Evolutionary conservation across 805 yeast species (phyloP).

Genomic region (Candida qinlingensis): DNA sequence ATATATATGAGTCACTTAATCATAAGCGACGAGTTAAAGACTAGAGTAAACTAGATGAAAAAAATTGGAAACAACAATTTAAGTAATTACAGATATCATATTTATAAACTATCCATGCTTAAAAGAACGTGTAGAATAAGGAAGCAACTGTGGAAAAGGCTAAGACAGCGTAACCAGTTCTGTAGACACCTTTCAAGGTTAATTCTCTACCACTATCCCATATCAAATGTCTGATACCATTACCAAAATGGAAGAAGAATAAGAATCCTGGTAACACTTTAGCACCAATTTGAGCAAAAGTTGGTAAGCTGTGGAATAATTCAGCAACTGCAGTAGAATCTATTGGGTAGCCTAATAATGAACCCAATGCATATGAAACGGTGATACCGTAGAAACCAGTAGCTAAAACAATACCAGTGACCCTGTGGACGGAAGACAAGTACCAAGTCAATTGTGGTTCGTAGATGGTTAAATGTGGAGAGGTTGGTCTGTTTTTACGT

Average conservation of each 20-base stretch:
- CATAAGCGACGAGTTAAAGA: too few relatives aligned
- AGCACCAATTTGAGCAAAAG: constrained; percentile 50
- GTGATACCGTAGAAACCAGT: constrained; percentile 75
- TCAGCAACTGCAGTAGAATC: constrained; percentile 30
- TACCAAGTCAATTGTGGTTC: constrained; percentile 86
- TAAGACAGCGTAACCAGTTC: constrained; percentile 82
- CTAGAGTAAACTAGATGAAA: too few relatives aligned
- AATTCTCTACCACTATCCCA: constrained; percentile 90
- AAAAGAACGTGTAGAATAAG: constrained; percentile 32
- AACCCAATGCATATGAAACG: constrained; percentile 64
- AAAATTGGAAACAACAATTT: too few relatives aligned
- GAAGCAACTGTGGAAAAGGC: constrained; percentile 58
- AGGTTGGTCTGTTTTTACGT: constrained; percentile 81
- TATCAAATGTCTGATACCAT: constrained; percentile 87
- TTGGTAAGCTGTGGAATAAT: constrained; percentile 51
- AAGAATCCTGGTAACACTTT: constrained; percentile 77
- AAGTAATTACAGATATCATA: too few relatives aligned
- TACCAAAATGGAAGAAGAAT: constrained; percentile 78
- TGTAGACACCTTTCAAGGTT: constrained; percentile 81
- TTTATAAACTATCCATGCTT: neutral
- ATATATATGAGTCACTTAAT: too few relatives aligned
- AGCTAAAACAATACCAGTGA: constrained; percentile 82
- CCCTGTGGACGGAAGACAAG: constrained; percentile 78
- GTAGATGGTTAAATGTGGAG: constrained; percentile 88
- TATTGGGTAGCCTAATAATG: constrained; percentile 49